Base-by-base conservation (phyloP, 441 rosid species). In the Eruca vesicaria region DNA sequence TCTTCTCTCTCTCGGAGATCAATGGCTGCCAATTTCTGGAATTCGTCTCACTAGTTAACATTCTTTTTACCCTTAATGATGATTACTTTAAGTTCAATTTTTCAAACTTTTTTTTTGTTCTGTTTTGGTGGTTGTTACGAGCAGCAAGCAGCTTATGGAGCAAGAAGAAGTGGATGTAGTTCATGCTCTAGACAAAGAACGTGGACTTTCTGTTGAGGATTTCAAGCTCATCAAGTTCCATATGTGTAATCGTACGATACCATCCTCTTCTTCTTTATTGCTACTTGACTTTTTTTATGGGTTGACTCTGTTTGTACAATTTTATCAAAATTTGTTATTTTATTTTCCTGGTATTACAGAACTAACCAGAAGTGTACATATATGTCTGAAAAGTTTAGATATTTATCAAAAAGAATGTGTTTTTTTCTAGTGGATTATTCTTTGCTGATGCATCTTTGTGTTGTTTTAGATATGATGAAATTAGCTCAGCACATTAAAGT, bases 21-120 rank as follows among this genome's bases (percentile, higher is more conserved):
- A 43, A 93, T 93, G 97, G 95, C 97, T 12, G 93, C 97, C 43
- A 93, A 90, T 86, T 93, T 93, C 86, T 93, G 95, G 97, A 83
- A 89, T 74, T 90, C 98, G 2, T 84, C 98, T 70, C 97, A 90
- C 75, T 77, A 71, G 97, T 90, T n/a, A 75, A 84, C 66, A 68
- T 60, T 23, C 16, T 10, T 56, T 8, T 15, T 7, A 3, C 41
- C 45, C 7, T 12, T 0, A 10, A 20, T 53, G 2, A 16, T 14
- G 9, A 29, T 43, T 68, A 16, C 12, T n/a, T 45, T 8, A 19
- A 38, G n/a, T 62, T 78, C 1, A 11, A 11, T 5, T 32, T n/a
- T 63, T 9, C 18, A 6, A 43, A 41, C 15, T 6, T 15, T 48
- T 48, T 16, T 2, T 16, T 20, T 10, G 43, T 10, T 36, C 14